These are phyloP conservation scores for Aspergillus caelatus DNA, from an alignment of 2,329 filamentous ascomycete species.

Conservation along the genomic window DNA sequence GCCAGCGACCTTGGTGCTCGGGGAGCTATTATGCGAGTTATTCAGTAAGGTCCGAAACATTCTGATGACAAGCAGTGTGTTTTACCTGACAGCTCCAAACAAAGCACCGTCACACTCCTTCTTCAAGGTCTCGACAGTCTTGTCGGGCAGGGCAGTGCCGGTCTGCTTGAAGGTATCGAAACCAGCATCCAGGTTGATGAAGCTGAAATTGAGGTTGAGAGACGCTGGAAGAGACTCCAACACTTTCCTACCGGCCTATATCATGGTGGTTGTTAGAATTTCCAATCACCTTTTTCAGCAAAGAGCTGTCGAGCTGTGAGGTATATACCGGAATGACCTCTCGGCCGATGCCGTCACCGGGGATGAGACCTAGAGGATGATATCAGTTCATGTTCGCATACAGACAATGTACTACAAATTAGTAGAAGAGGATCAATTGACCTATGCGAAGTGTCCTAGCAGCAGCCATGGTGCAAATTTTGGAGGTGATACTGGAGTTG, in stretches of 20 bases:
- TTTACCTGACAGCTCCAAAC: slow-evolving; percentile 84
- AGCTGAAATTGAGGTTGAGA: slow-evolving; percentile 90
- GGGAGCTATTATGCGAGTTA: slow-evolving; percentile 61
- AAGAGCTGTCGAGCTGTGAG: slow-evolving; percentile 10
- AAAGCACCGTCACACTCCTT: slow-evolving; percentile 93
- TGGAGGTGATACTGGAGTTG: slow-evolving; percentile 1
- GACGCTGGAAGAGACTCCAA: slow-evolving; percentile 92
- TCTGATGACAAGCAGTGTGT: not conserved
- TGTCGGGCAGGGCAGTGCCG: slow-evolving; percentile 83
- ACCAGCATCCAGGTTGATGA: slow-evolving; percentile 88
- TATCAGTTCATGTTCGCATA: slow-evolving; percentile 18
- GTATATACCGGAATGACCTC: slow-evolving; percentile 82
- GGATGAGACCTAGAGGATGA: slow-evolving; percentile 74
- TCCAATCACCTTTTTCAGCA: not conserved
- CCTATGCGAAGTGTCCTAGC: slow-evolving; percentile 70
- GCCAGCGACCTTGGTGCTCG: slow-evolving; percentile 83
- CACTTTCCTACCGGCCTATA: slow-evolving; percentile 74
- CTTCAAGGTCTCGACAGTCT: slow-evolving; percentile 85
- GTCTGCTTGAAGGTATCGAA: slow-evolving; percentile 92
- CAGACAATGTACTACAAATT: not conserved
- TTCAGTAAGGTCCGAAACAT: not conserved
- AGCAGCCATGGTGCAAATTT: slow-evolving; percentile 46
- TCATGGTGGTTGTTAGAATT: slow-evolving; percentile 16
- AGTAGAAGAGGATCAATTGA: slow-evolving; percentile 40
- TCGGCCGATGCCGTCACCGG: slow-evolving; percentile 96